A percentile compares a stretch with the other conserved stretches of the same genome.
These are phyloP conservation scores for Hypholoma sublateritium DNA, from an alignment of 768 basidiomycete genomes.

Conservation along the genomic window DNA sequence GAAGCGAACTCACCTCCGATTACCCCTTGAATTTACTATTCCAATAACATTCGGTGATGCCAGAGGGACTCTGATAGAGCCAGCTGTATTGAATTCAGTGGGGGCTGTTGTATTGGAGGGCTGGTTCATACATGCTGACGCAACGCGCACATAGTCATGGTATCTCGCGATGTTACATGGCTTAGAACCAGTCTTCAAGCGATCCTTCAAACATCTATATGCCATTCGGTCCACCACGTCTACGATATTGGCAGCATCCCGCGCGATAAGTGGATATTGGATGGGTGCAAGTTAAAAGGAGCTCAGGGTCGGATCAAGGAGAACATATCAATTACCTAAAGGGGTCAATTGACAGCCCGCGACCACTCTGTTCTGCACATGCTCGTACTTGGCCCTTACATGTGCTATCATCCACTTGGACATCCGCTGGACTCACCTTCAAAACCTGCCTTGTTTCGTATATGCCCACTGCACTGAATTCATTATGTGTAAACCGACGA, in stretches of 20 bases:
- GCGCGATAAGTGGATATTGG: conserved; percentile 9
- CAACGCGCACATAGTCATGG: conserved; percentile 72
- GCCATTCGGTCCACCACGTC: conserved; percentile 21
- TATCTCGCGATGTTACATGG: conserved; percentile 35
- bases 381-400: background rate
- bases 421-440: too few species aligned
- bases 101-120: background rate
- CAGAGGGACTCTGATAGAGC: conserved; percentile 67
- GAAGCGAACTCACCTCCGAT: conserved; percentile 51
- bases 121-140: conserved; percentile 30
- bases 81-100: conserved; percentile 41
- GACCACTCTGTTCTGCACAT: too few species aligned
- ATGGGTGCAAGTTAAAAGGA: background rate
- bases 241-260: conserved; percentile 19
- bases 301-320: background rate
- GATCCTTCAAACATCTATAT: conserved; percentile 19
- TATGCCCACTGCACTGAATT: too few species aligned
- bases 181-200: conserved; percentile 12
- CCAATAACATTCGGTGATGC: conserved; percentile 79
- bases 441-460: too few species aligned
- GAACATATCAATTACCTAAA: background rate
- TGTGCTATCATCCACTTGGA: background rate
- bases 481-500: too few species aligned
- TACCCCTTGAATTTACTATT: conserved; percentile 72
- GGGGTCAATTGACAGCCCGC: background rate